These are phyloP conservation scores for Pythium dissotocum DNA, from an alignment of 352 stramenopile species.

Conservation along the genomic window DNA sequence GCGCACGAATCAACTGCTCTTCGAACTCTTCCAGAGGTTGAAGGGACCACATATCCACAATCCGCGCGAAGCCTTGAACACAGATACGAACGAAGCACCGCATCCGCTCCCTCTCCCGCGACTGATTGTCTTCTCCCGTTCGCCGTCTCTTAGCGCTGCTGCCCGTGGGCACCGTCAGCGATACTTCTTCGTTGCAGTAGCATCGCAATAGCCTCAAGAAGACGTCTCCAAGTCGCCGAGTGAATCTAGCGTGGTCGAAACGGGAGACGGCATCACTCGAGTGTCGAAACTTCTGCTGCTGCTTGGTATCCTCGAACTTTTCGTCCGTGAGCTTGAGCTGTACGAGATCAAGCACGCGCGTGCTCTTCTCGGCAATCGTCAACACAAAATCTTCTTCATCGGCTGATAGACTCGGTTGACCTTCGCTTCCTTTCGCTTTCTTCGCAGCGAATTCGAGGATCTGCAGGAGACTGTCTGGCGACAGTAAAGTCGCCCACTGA, in stretches of 20 bases:
- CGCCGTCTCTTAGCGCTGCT: conserved; percentile 1
- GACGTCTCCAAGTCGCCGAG: conserved; percentile 5
- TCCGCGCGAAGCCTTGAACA: conserved; percentile 9
- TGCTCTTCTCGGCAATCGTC: conserved; percentile 29
- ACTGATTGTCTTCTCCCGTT: background rate
- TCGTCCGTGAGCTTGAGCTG: conserved; percentile 27
- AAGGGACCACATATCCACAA: conserved; percentile 22
- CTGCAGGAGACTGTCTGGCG: conserved; percentile 12
- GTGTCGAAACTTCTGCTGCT: conserved; percentile 16
- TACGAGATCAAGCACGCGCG: conserved; percentile 28
- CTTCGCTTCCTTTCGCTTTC: conserved; percentile 2
- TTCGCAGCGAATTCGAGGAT: conserved; percentile 15
- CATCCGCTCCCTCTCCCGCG: conserved; percentile 13
- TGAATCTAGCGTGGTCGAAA: conserved; percentile 27
- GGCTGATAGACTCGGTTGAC: background rate
- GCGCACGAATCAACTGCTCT: conserved; percentile 14
- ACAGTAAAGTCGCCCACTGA: conserved; percentile 22
- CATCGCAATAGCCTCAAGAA: conserved; percentile 11
- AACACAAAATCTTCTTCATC: conserved; percentile 27
- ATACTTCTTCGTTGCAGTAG: conserved; percentile 19
- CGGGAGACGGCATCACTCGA: conserved; percentile 8
- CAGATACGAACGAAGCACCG: conserved; percentile 7
- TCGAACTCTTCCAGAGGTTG: conserved; percentile 19
- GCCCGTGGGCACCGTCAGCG: conserved; percentile 10
- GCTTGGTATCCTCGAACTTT: background rate